Base-by-base conservation (phyloP, 2,329 filamentous ascomycete genomes). In the Phyllosticta citribraziliensis region DNA sequence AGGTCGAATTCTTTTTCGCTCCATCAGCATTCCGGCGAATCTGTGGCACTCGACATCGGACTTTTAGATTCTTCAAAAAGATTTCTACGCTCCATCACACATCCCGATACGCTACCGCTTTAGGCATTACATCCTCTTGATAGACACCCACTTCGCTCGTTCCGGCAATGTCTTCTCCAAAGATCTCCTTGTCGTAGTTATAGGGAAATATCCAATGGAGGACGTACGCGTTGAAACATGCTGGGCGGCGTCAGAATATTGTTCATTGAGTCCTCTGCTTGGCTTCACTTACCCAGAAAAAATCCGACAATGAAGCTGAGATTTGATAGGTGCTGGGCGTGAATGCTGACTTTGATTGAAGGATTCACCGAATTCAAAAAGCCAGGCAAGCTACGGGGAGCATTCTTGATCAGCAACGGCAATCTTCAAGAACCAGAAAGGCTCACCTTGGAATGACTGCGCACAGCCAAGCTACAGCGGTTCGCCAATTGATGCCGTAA, bases 401-500 rank as follows among this genome's bases (percentile, higher is more conserved):
- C 6, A 8, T n/a, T 14, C 6, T 17, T 3, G 6, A 47, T 47
- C 17, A n/a, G 40, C 14, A 17, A 47, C 40, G 40, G 40, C 40
- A 47, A 4, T 1, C 14, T 17, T 8, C 40, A n/a, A n/a, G 3
- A 3, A 3, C 2, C 22, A 22, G 22, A 22, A n/a, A n/a, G 40
- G 2, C 17, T 47, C n/a, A 47, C 40, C 40, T 47, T n/a, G 40
- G 40, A n/a, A 47, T 14, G 4, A 47, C 40, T n/a, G 40, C 40
- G 40, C 40, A 47, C 4, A 47, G 5, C 40, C 40, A 47, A 1
- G 53, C 58, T 8, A 52, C 40, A 33, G 19, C 19, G 1, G 58
- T 50, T 1, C 58, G 52, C 58, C 58, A 60, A 17, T 60, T 52
- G 14, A 56, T 35, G 14, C 58, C 58, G n/a, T 25, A 25, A 5